Percentiles rank a stretch among this genome's conserved stretches.
Evolutionary conservation across 768 basidiomycete species (phyloP).

Genomic region (Pisolithus orientalis): DNA sequence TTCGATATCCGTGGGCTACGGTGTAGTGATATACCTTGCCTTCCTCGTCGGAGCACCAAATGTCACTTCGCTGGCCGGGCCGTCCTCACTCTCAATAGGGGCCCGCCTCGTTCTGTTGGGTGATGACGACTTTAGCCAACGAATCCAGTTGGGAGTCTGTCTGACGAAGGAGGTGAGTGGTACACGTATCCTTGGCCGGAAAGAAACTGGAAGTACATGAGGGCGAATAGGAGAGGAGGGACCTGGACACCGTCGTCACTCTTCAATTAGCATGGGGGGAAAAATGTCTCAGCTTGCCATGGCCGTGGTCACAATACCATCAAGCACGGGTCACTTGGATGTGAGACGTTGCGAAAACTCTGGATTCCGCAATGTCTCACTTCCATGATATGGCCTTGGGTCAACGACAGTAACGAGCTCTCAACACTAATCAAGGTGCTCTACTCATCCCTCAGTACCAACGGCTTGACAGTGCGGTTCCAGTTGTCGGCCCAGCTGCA

Average conservation of each 20-base stretch:
- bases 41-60: constrained; percentile 76
- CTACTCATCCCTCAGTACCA: constrained; percentile 34
- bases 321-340: too few relatives aligned
- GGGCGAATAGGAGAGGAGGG: too few relatives aligned
- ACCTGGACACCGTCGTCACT: too few relatives aligned
- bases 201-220: too few relatives aligned
- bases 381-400: too few relatives aligned
- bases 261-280: too few relatives aligned
- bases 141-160: constrained; percentile 94
- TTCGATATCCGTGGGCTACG: constrained; percentile 91
- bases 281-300: too few relatives aligned
- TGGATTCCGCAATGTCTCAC: too few relatives aligned
- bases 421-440: constrained; percentile 12
- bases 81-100: constrained; percentile 60
- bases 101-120: constrained; percentile 78
- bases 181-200: constrained; percentile 91
- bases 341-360: too few relatives aligned
- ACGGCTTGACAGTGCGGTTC: constrained; percentile 58
- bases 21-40: constrained; percentile 93
- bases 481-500: constrained; percentile 84
- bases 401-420: too few relatives aligned
- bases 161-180: constrained; percentile 91
- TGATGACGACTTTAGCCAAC: constrained; percentile 86
- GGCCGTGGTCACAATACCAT: too few relatives aligned
- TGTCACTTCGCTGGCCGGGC: constrained; percentile 76